Evolutionary conservation across 441 rosid species (phyloP), one percentile per base, ranked within the genome.

Genomic region (Gossypium davidsonii): DNA sequence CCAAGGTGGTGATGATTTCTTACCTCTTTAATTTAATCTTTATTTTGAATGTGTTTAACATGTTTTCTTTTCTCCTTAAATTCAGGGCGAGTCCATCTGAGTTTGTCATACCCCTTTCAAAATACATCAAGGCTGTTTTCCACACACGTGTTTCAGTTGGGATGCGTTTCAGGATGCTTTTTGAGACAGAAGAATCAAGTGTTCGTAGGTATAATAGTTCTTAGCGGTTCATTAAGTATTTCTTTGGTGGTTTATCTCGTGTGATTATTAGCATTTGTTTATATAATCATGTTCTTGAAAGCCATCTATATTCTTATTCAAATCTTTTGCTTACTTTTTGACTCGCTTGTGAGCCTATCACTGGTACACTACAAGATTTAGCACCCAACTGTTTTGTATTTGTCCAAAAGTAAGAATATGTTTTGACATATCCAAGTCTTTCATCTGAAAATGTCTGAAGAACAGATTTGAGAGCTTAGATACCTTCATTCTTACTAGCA

Each of bases 1-100:
- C 97, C 97, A 69, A 91, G 97, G 97, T 91, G 75, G 44, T 21
- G 18, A 52, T 6, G 5, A 3, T 66, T 48, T 15, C 5, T 70
- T 31, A 44, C 6, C 14, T 71, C 39, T n/a, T 65, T 55, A 61
- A 34, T 58, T 58, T 67, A 6, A 10, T 3, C 4, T 57, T 11
- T 74, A n/a, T 46, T 21, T 48, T 6, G 25, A 0, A 2, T 58
- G n/a, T 14, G 17, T 74, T 74, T 74, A 31, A 79, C 21, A 64
- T 70, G 4, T 6, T 23, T 59, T 39, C 11, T 8, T 18, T 14
- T 46, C 44, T 58, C 62, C 52, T 68, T 23, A 57, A 52, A 63
- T 72, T 59, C 77, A 82, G 85, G 79, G 73, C 83, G 71, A 77
- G 79, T 69, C 74, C 83, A 73, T 82, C 83, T 73, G 85, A 79